Evolutionary conservation across 2,329 filamentous ascomycete species (phyloP).

Genomic region (Claviceps quebecensis): DNA sequence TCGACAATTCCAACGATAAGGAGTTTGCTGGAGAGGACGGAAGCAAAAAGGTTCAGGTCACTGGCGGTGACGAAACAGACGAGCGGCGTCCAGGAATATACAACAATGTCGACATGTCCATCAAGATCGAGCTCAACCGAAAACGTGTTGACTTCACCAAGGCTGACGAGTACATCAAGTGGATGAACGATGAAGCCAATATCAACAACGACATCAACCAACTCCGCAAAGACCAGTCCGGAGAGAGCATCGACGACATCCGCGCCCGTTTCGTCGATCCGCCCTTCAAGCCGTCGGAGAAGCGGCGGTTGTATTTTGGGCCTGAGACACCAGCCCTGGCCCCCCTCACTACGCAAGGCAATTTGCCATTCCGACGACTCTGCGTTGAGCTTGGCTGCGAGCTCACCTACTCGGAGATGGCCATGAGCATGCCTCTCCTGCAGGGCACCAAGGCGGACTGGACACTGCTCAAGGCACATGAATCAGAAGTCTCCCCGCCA

Average conservation of each 20-base stretch:
- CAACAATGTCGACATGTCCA: slow-evolving; percentile 56
- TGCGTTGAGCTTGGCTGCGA: slow-evolving; percentile 83
- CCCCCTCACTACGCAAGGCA: slow-evolving; percentile 90
- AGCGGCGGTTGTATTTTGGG: slow-evolving; percentile 85
- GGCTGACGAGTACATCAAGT: slow-evolving; percentile 62
- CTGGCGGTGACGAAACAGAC: slow-evolving; percentile 17
- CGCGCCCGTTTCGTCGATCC: slow-evolving; percentile 73
- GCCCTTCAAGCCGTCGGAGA: slow-evolving; percentile 82
- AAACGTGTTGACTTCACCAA: slow-evolving; percentile 57
- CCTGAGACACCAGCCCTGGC: slow-evolving; percentile 87
- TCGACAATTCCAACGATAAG: slow-evolving; percentile 26
- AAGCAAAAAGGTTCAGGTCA: slow-evolving; percentile 8
- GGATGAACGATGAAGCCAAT: slow-evolving; percentile 53
- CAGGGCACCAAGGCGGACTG: slow-evolving; percentile 87
- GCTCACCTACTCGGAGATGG: slow-evolving; percentile 97
- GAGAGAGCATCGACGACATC: slow-evolving; percentile 47
- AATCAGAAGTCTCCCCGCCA: slow-evolving; percentile 64
- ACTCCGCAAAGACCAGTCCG: slow-evolving; percentile 27
- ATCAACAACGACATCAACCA: slow-evolving; percentile 26
- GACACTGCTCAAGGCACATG: slow-evolving; percentile 87
- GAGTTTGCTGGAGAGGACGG: slow-evolving; percentile 3
- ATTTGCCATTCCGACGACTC: slow-evolving; percentile 82
- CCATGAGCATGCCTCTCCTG: slow-evolving; percentile 75
- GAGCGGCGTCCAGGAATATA: slow-evolving; percentile 51
- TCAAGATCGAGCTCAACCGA: slow-evolving; percentile 63